These are phyloP conservation scores for Akanthomyces lecanii DNA, from an alignment of 2,329 filamentous ascomycete genomes.

Conservation along the genomic window DNA sequence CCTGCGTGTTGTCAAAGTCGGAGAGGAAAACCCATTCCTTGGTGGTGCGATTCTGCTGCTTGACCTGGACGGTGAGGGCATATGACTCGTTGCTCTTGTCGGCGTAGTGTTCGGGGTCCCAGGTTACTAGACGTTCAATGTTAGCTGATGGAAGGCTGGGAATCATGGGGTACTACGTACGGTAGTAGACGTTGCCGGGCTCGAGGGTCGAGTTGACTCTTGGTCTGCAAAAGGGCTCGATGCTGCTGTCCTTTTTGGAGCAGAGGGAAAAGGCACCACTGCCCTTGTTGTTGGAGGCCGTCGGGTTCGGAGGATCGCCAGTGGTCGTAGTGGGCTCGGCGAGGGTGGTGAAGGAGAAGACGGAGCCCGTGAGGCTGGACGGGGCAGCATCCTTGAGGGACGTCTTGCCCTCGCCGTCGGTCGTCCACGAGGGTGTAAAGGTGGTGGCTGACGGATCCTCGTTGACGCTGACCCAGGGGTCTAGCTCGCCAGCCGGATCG, in stretches of 20 bases:
- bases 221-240: constrained; percentile 51
- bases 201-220: constrained; percentile 39
- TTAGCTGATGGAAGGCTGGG: not conserved
- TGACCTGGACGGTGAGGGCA: constrained; percentile 35
- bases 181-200: constrained; percentile 46
- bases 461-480: constrained; percentile 50
- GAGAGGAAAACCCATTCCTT: constrained; percentile 34
- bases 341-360: constrained; percentile 35
- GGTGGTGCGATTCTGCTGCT: constrained; percentile 36
- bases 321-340: constrained; percentile 38
- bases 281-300: constrained; percentile 38
- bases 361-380: constrained; percentile 44
- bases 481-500: constrained; percentile 32
- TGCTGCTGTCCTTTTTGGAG: constrained; percentile 42
- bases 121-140: constrained; percentile 42
- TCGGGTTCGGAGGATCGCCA: constrained; percentile 42
- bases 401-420: constrained; percentile 40
- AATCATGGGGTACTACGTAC: constrained; percentile 30
- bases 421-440: constrained; percentile 45
- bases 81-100: constrained; percentile 31
- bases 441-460: constrained; percentile 44
- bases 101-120: constrained; percentile 51
- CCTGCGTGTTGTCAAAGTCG: constrained; percentile 31
- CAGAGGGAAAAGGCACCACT: constrained; percentile 49
- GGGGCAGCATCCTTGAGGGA: constrained; percentile 36